Evolutionary conservation across 768 basidiomycete genomes (phyloP).

Genomic region (Pholiota molesta): DNA sequence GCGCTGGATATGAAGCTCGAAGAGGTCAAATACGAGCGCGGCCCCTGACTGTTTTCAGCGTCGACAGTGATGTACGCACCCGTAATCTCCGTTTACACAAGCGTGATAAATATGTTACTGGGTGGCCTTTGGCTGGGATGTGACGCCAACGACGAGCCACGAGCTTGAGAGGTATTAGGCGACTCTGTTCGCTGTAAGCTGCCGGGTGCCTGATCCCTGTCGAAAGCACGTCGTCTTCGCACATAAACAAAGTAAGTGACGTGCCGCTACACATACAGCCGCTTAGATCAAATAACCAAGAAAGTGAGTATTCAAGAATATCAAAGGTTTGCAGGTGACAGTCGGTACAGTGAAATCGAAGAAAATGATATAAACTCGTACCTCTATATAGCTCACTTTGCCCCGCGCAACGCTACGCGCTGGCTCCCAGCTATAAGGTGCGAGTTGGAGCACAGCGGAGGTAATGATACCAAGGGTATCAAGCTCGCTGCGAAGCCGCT

Average conservation of each 20-base stretch:
- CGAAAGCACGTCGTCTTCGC: conserved; percentile 7
- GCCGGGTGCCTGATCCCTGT: not conserved
- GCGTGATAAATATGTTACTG: not conserved
- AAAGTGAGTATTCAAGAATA: too few species aligned
- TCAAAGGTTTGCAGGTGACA: not conserved
- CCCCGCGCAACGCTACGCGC: conserved; percentile 9
- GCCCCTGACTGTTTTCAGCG: not conserved
- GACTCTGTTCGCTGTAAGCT: not conserved
- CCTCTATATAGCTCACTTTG: conserved; percentile 18
- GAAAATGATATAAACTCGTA: too few species aligned
- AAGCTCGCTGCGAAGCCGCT: conserved; percentile 15
- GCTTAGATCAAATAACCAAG: not conserved
- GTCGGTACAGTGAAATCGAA: not conserved
- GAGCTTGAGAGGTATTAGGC: not conserved
- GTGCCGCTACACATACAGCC: conserved; percentile 12
- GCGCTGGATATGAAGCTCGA: not conserved
- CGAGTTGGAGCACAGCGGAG: conserved; percentile 17
- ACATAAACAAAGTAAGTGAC: conserved; percentile 11
- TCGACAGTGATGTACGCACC: not conserved
- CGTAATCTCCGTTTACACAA: not conserved
- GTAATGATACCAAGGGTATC: conserved; percentile 10
- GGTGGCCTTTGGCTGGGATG: not conserved
- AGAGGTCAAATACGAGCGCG: not conserved
- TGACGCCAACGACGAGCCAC: not conserved
- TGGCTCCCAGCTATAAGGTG: conserved; percentile 20